Conservation (phyloP, 192 early-diverging fungal species). For the Spizellomyces punctatus region DNA sequence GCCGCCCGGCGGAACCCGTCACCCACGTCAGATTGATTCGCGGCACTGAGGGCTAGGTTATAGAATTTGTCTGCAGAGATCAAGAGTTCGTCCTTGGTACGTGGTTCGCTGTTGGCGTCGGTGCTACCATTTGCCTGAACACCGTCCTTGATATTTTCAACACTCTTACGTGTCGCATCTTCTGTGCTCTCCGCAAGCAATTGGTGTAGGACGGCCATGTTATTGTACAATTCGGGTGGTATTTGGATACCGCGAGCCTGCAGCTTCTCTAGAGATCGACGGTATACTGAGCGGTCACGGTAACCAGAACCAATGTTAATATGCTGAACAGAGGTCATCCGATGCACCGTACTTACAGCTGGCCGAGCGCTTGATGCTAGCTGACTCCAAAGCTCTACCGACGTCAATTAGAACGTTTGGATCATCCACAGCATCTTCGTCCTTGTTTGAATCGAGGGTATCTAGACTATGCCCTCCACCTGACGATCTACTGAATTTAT, state of each 20-base stretch:
- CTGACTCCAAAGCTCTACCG: slow-evolving; percentile 3
- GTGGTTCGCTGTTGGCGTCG: slow-evolving; percentile 30
- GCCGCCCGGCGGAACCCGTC: background rate
- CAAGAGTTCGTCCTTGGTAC: slow-evolving; percentile 30
- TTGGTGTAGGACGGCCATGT: slow-evolving; percentile 81
- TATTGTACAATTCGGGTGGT: slow-evolving; percentile 78
- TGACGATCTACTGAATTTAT: background rate
- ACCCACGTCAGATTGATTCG: background rate
- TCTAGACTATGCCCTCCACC: background rate
- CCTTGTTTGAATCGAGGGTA: background rate
- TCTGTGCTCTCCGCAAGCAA: slow-evolving; percentile 48
- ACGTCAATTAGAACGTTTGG: slow-evolving; percentile 8
- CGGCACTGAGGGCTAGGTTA: slow-evolving; percentile 20
- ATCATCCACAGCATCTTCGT: slow-evolving; percentile 1
- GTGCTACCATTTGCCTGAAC: slow-evolving; percentile 44
- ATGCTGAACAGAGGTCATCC: too few relatives aligned
- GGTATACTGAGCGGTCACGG: slow-evolving; percentile 30
- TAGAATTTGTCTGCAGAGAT: slow-evolving; percentile 43
- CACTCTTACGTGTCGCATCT: slow-evolving; percentile 36
- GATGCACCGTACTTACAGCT: background rate
- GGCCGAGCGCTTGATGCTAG: slow-evolving; percentile 10
- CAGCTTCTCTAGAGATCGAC: slow-evolving; percentile 35
- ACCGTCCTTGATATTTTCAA: background rate
- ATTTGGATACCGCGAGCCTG: slow-evolving; percentile 18
- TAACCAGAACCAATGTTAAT: background rate